Evolutionary conservation across 148 eudicot genomes (phyloP), one percentile per base, ranked within the genome.

Genomic region (Rheum nobile): DNA sequence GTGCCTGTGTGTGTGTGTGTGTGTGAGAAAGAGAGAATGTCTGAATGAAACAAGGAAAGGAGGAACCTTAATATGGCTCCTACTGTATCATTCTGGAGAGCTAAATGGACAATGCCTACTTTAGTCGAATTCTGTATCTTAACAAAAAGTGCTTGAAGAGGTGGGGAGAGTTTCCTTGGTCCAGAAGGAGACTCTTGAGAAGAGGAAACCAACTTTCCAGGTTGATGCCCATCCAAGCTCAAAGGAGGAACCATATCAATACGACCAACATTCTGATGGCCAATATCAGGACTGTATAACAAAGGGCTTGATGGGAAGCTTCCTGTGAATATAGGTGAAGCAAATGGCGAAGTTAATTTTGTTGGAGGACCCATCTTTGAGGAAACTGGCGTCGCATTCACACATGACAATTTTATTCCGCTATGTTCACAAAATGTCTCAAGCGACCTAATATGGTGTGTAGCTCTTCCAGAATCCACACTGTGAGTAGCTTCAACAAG

Each of bases 301-400:
- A 82, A 84, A 67, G 97, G 99, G 82, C 90, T 96, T 28, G 96
- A 90, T 41, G 97, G 94, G 80, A 96, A 96, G 83, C 99, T 96
- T 75, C 99, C 97, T 13, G 99, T 96, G 78, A 96, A 92, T 82
- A 90, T 79, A 73, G 99, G 97, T 39, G 99, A 96, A 16, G 90
- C 72, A 77, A 85, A 92, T 55, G 97, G 96, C 5, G 97, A 87
- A 34, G 83, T 84, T 55, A 84, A 80, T 38, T 87, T 77, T 74
- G 88, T 90, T 14, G 82, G 79, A 32, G 75, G 75, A 52, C 75
- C 75, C 38, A 87, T 74, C 80, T 87, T 96, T 19, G 78, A 71
- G 46, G 81, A 81, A 70, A 79, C 85, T 38, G 85, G 80, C 72
- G 81, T 47, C 21, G 85, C 92, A 61, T 82, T 83, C 78, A 81